These are phyloP conservation scores for Rugosomyces carneus DNA, from an alignment of 1,284 basidiomycete species.

Conservation along the genomic window DNA sequence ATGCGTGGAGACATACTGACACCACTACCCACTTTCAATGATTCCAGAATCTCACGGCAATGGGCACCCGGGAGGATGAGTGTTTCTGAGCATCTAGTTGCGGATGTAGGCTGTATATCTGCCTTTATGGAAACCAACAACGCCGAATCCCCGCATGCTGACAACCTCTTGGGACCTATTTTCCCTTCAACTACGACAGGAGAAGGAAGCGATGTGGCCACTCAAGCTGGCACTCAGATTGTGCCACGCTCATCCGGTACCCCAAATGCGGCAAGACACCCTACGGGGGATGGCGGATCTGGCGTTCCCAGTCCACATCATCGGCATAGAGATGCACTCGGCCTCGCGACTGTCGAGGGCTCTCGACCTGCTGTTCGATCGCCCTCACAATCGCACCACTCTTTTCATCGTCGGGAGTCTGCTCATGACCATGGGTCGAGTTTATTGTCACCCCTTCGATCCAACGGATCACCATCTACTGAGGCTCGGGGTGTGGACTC, in stretches of 20 bases:
- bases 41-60: conserved; percentile 1
- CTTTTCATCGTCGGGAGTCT: conserved; percentile 12
- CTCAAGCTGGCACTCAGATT: neutral
- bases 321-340: neutral
- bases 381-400: neutral
- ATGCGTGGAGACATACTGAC: conserved; percentile 8
- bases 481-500: neutral
- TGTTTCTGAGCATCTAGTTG: too few relatives aligned
- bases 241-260: neutral
- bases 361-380: neutral
- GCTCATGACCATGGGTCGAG: neutral
- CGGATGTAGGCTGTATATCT: too few relatives aligned
- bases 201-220: conserved; percentile 1
- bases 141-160: too few relatives aligned
- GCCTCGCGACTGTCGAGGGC: conserved; percentile 2
- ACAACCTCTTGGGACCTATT: conserved; percentile 24
- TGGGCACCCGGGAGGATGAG: neutral
- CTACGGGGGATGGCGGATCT: too few relatives aligned
- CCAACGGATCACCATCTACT: neutral
- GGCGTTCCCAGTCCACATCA: neutral
- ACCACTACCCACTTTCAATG: conserved; percentile 12
- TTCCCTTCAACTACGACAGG: conserved; percentile 18
- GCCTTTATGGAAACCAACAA: too few relatives aligned
- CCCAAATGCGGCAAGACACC: too few relatives aligned
- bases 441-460: neutral